Evolutionary conservation across 352 stramenopile genomes (phyloP), one percentile per base, ranked within the genome.

Genomic region (Phytopythium vexans): DNA sequence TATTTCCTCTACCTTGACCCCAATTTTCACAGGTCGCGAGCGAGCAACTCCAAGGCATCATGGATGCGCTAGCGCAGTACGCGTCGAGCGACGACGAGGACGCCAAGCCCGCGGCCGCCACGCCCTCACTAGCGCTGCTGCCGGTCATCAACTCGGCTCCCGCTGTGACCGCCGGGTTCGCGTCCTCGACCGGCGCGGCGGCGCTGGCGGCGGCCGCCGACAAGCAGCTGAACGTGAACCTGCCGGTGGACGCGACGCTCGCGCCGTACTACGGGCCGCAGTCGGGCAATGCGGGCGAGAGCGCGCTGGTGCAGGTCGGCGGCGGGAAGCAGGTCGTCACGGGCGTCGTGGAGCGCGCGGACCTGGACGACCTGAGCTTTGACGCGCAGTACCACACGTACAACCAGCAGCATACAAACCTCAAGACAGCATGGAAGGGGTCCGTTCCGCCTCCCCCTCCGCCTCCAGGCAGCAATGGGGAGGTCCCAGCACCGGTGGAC

Each of bases 331-430:
- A 91, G 52, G 70, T 89, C 27, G 79, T 89, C 33, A 94, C 83
- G 41, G 83, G 83, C 31, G 67, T 92, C 35, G 82, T 92, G 32
- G 83, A 94, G 56, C 54, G 61, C n/a, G 62, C 81, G 0, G 63
- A 78, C 21, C 72, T 94, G 52, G 81, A 92, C 37, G 72, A 88
- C 52, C 77, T 89, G 47, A 88, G 72, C 68, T 94, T 94, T 49
- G 81, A 92, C 40, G 66, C 82, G 37, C 79, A 89, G 53, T 94
- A 94, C 51, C 79, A 94, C 63, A 86, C 77, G 54, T 76, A 75
- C 61, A 92, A 92, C 57, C 69, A 86, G 44, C 66, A 54, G 12
- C 60, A 69, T 27, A 27, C 79, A 94, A 61, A 86, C 77, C 52
- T 76, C 74, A 59, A 92, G 89, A 55, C 69, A 86, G 44, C 66